A percentile compares a stretch with the other conserved stretches of the same genome.
Conservation (phyloP, 495 filamentous ascomycete genomes). For the Talaromyces ruber region DNA sequence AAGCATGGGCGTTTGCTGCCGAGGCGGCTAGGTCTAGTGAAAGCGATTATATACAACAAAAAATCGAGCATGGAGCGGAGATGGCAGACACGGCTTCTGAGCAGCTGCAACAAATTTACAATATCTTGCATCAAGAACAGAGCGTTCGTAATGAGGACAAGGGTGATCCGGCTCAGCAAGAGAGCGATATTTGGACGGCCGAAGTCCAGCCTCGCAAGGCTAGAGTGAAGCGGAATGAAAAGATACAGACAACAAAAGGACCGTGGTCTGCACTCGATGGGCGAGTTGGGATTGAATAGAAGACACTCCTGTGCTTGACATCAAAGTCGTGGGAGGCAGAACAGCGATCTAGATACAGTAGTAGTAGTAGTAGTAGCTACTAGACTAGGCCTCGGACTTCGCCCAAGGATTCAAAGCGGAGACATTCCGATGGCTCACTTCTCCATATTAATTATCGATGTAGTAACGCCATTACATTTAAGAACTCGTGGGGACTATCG, state of each 20-base stretch:
- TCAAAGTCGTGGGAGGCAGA: neutral
- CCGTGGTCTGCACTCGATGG: constrained; percentile 33
- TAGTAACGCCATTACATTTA: neutral
- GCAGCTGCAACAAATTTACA: constrained; percentile 24
- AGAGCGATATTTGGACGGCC: constrained; percentile 27
- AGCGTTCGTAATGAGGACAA: constrained; percentile 16
- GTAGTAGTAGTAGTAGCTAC: neutral
- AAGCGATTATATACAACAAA: constrained; percentile 30
- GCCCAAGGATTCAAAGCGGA: neutral
- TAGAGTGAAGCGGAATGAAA: constrained; percentile 13
- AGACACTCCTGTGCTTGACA: neutral
- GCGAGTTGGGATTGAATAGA: constrained; percentile 18
- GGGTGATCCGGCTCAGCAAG: constrained; percentile 9
- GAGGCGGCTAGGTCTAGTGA: constrained; percentile 26
- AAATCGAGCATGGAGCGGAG: constrained; percentile 23
- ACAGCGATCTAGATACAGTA: neutral
- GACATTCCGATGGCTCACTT: neutral
- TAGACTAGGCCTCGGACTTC: neutral
- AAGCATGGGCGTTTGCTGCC: constrained; percentile 43
- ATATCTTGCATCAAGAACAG: constrained; percentile 27
- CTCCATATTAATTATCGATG: neutral
- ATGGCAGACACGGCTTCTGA: constrained; percentile 22
- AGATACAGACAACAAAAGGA: constrained; percentile 19
- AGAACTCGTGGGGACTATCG: neutral
- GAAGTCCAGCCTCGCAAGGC: constrained; percentile 18